phyloP scores from a whole-genome alignment of 1,284 basidiomycete species.

The Xanthoconium separans region DNA sequence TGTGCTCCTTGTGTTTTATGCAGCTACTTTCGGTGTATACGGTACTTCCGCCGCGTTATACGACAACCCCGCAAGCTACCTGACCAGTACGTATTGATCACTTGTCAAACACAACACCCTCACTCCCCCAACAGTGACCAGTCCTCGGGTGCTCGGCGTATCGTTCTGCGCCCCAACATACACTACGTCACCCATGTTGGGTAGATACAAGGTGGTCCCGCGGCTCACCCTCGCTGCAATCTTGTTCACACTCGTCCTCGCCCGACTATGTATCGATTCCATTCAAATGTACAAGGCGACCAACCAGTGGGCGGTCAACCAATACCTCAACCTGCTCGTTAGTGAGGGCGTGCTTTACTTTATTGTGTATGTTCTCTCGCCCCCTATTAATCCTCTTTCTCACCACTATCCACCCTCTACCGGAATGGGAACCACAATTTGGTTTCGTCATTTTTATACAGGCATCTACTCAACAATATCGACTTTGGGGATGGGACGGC shows the following conservation, averaged over 20 bases:
- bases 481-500: background rate
- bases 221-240: constrained; percentile 18
- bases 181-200: background rate
- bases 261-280: constrained; percentile 9
- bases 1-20: constrained; percentile 17
- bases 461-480: constrained; percentile 18
- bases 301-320: constrained; percentile 14
- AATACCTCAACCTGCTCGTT: constrained; percentile 14
- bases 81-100: constrained; percentile 12
- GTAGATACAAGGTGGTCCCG: constrained; percentile 15
- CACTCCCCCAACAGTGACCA: constrained; percentile 13
- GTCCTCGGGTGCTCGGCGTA: constrained; percentile 12
- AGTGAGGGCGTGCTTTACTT: constrained; percentile 9
- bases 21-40: constrained; percentile 8
- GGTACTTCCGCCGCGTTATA: constrained; percentile 1
- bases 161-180: constrained; percentile 15
- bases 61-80: constrained; percentile 8
- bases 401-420: no score
- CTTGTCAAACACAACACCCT: background rate
- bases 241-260: constrained; percentile 15
- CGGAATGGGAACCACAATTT: background rate
- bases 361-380: constrained; percentile 14
- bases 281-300: constrained; percentile 12
- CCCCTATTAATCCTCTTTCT: background rate
- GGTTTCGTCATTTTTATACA: background rate